Percentiles rank a stretch among this genome's conserved stretches.
Conservation (phyloP, 805 yeast species). For the Wickerhamiella shivajii region DNA sequence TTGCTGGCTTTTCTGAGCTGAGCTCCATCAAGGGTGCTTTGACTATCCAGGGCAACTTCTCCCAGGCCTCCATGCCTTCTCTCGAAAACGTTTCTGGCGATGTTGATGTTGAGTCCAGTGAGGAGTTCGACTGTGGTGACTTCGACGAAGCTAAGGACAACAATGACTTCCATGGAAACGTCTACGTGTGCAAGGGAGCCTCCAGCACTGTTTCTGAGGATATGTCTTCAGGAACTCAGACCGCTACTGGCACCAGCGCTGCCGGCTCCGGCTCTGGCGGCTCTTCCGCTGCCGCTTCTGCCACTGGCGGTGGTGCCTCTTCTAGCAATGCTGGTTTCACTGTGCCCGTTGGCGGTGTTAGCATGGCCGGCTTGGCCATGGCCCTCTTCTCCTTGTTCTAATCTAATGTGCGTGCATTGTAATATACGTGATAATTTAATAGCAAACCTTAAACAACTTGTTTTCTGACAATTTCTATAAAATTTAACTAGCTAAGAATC, state of each 20-base stretch:
- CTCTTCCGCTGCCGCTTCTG: slow-evolving; percentile 4
- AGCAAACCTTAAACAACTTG: background rate
- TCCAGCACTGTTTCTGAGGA: slow-evolving; percentile 19
- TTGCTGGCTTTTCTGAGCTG: slow-evolving; percentile 63
- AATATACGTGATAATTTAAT: background rate
- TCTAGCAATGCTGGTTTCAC: slow-evolving; percentile 11
- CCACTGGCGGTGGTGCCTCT: slow-evolving; percentile 4
- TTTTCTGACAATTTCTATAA: background rate
- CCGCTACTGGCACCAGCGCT: slow-evolving; percentile 9
- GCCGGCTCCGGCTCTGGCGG: slow-evolving; percentile 9
- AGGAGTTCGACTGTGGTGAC: slow-evolving; percentile 61
- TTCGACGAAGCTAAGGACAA: slow-evolving; percentile 57
- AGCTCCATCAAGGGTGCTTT: slow-evolving; percentile 80
- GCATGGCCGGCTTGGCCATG: slow-evolving; percentile 14
- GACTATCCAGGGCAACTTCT: slow-evolving; percentile 62
- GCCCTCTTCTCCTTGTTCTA: slow-evolving; percentile 14
- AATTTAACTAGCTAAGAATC: no score
- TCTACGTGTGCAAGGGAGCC: slow-evolving; percentile 35
- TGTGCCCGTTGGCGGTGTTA: slow-evolving; percentile 11
- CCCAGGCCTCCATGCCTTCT: slow-evolving; percentile 59
- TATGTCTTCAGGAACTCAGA: slow-evolving; percentile 9
- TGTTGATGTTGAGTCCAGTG: slow-evolving; percentile 54
- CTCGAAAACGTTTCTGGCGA: slow-evolving; percentile 84
- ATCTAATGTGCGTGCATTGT: slow-evolving; percentile 7
- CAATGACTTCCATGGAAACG: slow-evolving; percentile 86